Base-by-base conservation (phyloP, 352 stramenopile species). In the Achlya hypogyna region DNA sequence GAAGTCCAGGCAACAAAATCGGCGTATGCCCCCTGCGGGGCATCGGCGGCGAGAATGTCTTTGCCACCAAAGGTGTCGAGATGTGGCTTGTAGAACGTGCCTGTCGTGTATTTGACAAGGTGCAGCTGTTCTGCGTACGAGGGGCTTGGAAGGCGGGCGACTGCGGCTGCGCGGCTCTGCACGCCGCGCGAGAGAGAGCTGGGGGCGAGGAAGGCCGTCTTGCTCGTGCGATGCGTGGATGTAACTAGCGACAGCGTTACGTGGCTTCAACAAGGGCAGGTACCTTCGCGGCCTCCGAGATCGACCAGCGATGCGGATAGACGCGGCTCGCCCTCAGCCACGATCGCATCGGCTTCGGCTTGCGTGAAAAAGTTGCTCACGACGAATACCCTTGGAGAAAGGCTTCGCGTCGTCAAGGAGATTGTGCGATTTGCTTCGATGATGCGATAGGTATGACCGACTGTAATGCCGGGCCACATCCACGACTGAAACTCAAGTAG, bases 281-380 rank as follows among this genome's bases (percentile, higher is more conserved):
- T 86, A 29, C 80, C 79, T 23, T 86, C 69, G 5, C 79, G 68
- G 20, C 78, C 77, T 1, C 88, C 77, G 3, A 72, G 65, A 40
- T 65, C 59, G 23, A 67, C 42, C 4, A n/a, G 22, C 34, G 63
- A 65, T 5, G 47, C 47, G 29, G 25, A n/a, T 8, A 65, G 25
- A 54, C 65, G 43, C 14, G 54, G 54, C 35, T 49, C 8, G 20
- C 63, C 63, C 34, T 69, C 27, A 18, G 51, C 22, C 18, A 69
- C 34, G 47, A 69, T 69, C 9, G 31, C 38, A 16, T 65, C 51
- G 25, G 53, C 63, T 27, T 69, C 63, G 34, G 35, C 52, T 28
- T 65, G 32, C 34, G 31, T 34, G 14, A 69, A 54, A 34, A 69
- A 69, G 18, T 47, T 40, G 12, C 6, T 34, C 10, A 69, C 35